Conservation (phyloP, 495 filamentous ascomycete species). For the Hypoxylon trugodes region DNA sequence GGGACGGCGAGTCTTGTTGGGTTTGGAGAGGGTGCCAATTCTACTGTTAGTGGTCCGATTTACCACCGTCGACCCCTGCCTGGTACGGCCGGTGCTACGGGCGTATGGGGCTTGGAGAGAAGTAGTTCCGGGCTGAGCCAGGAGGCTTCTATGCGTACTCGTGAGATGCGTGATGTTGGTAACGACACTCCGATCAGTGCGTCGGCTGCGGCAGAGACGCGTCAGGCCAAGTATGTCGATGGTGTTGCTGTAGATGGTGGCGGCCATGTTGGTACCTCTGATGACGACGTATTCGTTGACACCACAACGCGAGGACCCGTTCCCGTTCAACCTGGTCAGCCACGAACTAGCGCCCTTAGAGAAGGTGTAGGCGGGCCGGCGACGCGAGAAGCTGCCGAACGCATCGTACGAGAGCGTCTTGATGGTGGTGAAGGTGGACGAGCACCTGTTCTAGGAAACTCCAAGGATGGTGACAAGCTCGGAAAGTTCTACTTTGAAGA, state of each 20-base stretch:
- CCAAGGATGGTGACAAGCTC: constrained; percentile 51
- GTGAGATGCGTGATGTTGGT: constrained; percentile 38
- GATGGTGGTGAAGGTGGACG: constrained; percentile 52
- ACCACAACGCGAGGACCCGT: constrained; percentile 54
- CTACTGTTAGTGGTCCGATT: constrained; percentile 76
- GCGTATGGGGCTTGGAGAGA: constrained; percentile 50
- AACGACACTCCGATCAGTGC: constrained; percentile 53
- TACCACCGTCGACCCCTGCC: constrained; percentile 60
- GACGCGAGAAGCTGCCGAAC: constrained; percentile 58
- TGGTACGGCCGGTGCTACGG: constrained; percentile 37
- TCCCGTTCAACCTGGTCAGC: constrained; percentile 43
- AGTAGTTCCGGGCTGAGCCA: constrained; percentile 54
- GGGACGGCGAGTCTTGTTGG: constrained; percentile 74
- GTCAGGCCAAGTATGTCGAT: constrained; percentile 55
- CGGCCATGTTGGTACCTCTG: constrained; percentile 37
- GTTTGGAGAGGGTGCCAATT: constrained; percentile 87
- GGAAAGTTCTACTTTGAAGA: constrained; percentile 65
- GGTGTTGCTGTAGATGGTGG: constrained; percentile 52
- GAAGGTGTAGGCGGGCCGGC: constrained; percentile 45
- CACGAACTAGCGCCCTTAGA: constrained; percentile 45
- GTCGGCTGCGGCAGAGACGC: constrained; percentile 51
- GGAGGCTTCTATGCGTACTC: constrained; percentile 43
- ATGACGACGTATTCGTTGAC: constrained; percentile 54
- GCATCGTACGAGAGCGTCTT: constrained; percentile 61
- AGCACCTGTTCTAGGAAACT: constrained; percentile 48